Base-by-base conservation (phyloP, 2,329 filamentous ascomycete species). In the Lojkania enalia region DNA sequence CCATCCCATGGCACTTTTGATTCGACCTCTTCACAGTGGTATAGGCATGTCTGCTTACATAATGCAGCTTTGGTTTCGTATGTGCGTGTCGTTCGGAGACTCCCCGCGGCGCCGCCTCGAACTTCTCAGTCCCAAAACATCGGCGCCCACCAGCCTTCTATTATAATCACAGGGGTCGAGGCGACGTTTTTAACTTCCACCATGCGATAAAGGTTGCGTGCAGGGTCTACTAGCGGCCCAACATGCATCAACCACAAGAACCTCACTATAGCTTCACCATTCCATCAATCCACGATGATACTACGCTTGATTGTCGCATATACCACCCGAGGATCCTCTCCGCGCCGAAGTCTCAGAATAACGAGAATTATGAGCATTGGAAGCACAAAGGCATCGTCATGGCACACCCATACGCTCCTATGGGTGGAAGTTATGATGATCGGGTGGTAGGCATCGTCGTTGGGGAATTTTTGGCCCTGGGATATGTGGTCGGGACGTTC, bases 361-460 rank as follows among this genome's bases (percentile, higher is more conserved):
- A 37, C 11, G 20, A 23, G 21, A 20, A 36, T 20, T 5, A 37
- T 13, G 20, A 25, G 25, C 51, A 30, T 49, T 73, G 67, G 69
- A 61, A 48, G 35, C 73, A 67, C 46, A 75, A 70, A 48, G 81
- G 77, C 3, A 83, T 84, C 0, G 76, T 96, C 3, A 74, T 97
- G 29, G 91, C 91, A 11, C 94, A 97, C 68, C 92, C 94, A 0
- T 97, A 97, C 64, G 90, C 89, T 23, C 85, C 89, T 0, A 74
- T 97, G 39, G 94, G 94, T 3, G 94, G 92, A 4, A 84, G 77
- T 67, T 94, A 84, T 63, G 88, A 97, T 64, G 91, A 97, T 64
- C 80, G 81, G 0, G 78, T 96, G 0, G 86, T 97, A 1, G 77
- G 81, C n/a, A 74, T 82, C 6, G 71, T 87, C 2, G 82, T 81